Percentiles rank a stretch among this genome's conserved stretches.
These are phyloP conservation scores for Auxenochlorella pyrenoidosa DNA, from an alignment of 139 green algal genomes.

Conservation along the genomic window DNA sequence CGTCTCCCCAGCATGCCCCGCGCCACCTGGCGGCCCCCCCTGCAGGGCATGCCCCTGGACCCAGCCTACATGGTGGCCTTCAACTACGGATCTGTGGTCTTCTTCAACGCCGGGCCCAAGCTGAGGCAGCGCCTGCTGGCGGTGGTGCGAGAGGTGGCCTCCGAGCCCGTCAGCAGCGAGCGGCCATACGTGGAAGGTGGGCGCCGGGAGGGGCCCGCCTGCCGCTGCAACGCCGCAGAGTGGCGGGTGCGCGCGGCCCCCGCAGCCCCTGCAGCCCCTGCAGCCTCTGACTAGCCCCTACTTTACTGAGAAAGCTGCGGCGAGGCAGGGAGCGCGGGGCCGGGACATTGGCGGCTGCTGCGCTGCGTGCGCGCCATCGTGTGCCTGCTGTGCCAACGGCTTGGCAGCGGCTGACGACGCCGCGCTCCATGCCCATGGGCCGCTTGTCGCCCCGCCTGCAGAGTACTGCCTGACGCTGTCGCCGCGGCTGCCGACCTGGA, in stretches of 20 bases:
- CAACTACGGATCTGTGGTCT: constrained; percentile 66
- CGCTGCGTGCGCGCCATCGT: too few relatives aligned
- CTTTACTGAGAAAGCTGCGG: too few relatives aligned
- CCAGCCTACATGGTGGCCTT: constrained; percentile 62
- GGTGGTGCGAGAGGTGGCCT: constrained; percentile 15
- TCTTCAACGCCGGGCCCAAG: constrained; percentile 59
- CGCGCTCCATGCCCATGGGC: neutral
- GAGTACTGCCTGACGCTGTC: constrained; percentile 35
- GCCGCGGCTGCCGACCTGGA: neutral
- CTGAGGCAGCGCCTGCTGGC: constrained; percentile 27
- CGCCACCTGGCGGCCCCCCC: neutral
- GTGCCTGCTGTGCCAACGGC: too few relatives aligned
- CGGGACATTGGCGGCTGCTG: too few relatives aligned
- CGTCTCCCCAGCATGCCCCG: too few relatives aligned
- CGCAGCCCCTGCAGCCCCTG: too few relatives aligned
- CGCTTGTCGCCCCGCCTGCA: constrained; percentile 7
- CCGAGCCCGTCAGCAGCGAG: constrained; percentile 38
- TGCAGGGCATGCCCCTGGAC: constrained; percentile 51
- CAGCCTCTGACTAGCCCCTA: too few relatives aligned
- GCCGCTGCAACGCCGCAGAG: too few relatives aligned
- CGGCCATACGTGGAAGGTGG: constrained; percentile 54
- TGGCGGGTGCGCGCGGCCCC: too few relatives aligned
- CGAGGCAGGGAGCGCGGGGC: too few relatives aligned
- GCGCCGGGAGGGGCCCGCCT: neutral
- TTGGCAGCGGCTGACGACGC: neutral